These are phyloP conservation scores for Talaromyces amestolkiae DNA, from an alignment of 2,329 filamentous ascomycete species.

Conservation along the genomic window DNA sequence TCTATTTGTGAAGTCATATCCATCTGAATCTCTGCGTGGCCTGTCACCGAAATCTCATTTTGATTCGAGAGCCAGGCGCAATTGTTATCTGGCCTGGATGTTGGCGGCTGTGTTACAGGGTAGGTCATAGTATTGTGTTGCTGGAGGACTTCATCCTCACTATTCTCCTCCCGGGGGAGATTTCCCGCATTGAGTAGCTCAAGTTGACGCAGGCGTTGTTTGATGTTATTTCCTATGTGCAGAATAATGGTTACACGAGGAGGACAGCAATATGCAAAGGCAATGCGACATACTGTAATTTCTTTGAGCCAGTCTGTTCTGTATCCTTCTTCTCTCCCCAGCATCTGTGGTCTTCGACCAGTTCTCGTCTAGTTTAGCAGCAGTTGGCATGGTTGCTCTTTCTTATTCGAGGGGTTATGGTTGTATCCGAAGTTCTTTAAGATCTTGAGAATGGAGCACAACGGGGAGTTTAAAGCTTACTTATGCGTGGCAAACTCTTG, in stretches of 20 bases:
- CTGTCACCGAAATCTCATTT: slow-evolving; percentile 6
- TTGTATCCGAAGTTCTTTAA: neutral
- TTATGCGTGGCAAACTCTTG: neutral
- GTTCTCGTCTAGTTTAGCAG: neutral
- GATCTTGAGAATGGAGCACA: neutral
- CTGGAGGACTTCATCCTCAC: neutral
- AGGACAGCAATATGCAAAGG: neutral
- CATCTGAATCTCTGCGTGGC: neutral
- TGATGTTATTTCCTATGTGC: slow-evolving; percentile 1
- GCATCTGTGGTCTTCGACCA: slow-evolving; percentile 1
- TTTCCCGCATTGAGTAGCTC: neutral
- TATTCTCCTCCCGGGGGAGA: slow-evolving; percentile 1
- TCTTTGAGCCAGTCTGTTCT: neutral
- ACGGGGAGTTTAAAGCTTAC: neutral
- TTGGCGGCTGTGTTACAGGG: neutral
- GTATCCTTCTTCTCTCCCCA: neutral
- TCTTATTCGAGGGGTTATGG: neutral
- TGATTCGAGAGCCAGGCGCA: neutral
- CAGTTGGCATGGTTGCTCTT: neutral
- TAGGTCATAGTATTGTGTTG: neutral
- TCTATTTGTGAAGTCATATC: slow-evolving; percentile 5
- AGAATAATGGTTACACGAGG: neutral
- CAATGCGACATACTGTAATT: neutral
- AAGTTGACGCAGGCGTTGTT: slow-evolving; percentile 2
- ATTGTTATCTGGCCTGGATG: neutral